Percentiles rank a stretch among this genome's conserved stretches.
phyloP scores from a whole-genome alignment of 495 filamentous ascomycete genomes.

The Elasticomyces elasticus region DNA sequence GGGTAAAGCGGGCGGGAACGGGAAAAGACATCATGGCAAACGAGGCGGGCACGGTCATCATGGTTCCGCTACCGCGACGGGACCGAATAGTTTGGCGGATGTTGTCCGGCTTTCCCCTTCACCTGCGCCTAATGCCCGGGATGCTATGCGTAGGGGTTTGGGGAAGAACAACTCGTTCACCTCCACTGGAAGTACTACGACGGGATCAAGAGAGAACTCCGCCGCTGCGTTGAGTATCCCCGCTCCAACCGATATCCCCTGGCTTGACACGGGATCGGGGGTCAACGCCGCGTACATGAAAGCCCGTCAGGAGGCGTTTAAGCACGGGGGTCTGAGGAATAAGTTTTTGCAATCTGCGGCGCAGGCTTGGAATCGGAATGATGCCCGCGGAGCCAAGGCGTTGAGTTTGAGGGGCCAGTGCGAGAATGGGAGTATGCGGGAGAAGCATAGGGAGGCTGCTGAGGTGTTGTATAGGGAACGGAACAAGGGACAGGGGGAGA shows the following conservation, averaged over 20 bases:
- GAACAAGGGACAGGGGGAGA: constrained; percentile 44
- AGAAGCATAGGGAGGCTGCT: constrained; percentile 91
- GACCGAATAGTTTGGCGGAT: constrained; percentile 82
- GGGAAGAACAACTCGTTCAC: constrained; percentile 22
- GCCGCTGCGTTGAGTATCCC: constrained; percentile 73
- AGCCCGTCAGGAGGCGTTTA: constrained; percentile 85
- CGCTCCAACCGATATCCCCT: constrained; percentile 83
- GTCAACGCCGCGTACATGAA: constrained; percentile 92
- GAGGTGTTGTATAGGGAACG: constrained; percentile 87
- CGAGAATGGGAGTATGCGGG: constrained; percentile 94
- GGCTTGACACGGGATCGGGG: constrained; percentile 87
- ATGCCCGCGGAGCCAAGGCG: constrained; percentile 92
- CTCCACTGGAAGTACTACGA: constrained; percentile 28
- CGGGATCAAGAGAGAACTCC: constrained; percentile 57
- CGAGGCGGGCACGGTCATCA: constrained; percentile 65
- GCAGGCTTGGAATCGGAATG: constrained; percentile 99
- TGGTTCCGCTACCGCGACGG: constrained; percentile 40
- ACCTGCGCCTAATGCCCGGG: constrained; percentile 35
- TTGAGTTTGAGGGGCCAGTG: constrained; percentile 86
- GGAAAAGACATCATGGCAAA: constrained; percentile 86
- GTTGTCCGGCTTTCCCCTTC: constrained; percentile 39
- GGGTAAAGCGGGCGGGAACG: constrained; percentile 50
- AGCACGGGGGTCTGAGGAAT: constrained; percentile 88
- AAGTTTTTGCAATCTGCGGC: constrained; percentile 97
- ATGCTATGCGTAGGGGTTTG: constrained; percentile 32